Evolutionary conservation across 768 basidiomycete species (phyloP), one percentile per base, ranked within the genome.

Genomic region (Amyloporia xantha): DNA sequence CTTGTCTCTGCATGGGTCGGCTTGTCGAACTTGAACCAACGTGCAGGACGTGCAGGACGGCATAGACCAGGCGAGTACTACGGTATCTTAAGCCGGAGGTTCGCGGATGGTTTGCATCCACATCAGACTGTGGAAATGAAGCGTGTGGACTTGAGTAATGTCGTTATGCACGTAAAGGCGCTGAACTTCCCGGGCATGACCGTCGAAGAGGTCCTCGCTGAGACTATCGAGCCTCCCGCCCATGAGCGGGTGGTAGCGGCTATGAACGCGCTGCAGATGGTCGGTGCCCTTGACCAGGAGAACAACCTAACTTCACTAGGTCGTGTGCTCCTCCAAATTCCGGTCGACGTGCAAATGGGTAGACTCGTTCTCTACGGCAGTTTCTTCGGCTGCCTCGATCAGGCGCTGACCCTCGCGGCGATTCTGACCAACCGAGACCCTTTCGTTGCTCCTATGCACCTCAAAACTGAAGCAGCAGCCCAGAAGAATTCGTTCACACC

Each of bases 51-150:
- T 54, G 94, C 93, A 3, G 94, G 94, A 38, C 81, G 93, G 42
- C 92, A 95, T 67, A 74, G 93, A 23, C 71, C 87, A 5, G 94
- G 94, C 62, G 86, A 91, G 62, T 98, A 97, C 67, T 96, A 76
- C 62, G 91, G 91, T 30, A 76, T 97, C 41, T 65, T 96, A 24
- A 77, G 89, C 42, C 74, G 74, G 49, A 66, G 69, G 12, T 81
- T 84, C 45, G 78, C 83, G 2, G 68, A 69, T 13, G 66, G 70
- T 10, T 72, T 97, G 41, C 74, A 80, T 44, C 77, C 87, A 23
- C 84, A 95, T 61, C 91, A 93, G 64, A 83, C 83, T 1, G 94
- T 96, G 30, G 94, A 96, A 71, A 97, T 97, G 92, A 91, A 91
- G 62, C 77, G 92, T 27, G 80, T 85, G 11, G 91, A 93, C 65